Evolutionary conservation across 208 protist species (phyloP), one percentile per base, ranked within the genome.

Genomic region (Pavlovales sp.): DNA sequence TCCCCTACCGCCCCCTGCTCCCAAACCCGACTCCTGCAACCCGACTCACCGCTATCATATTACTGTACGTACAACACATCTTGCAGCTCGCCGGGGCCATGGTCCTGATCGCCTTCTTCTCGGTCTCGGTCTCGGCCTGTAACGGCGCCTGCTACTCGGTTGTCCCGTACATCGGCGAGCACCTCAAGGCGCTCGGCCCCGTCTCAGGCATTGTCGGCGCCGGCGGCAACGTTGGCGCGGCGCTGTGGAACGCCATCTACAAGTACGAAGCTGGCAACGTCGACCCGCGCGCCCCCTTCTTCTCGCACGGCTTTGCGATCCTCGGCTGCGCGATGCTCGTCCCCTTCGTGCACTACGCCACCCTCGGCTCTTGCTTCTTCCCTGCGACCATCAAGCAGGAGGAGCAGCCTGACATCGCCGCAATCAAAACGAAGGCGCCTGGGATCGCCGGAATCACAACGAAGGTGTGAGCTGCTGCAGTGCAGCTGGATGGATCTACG

Each of bases 201-300:
- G 77, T 81, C 22, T 18, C 39, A 1, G 77, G 77, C 77, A 81
- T 81, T 30, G 39, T 81, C 40, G 77, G 77, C 77, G 36, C 77
- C 0, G 82, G 82, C 7, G 82, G 82, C 46, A 86, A 86, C 82
- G 1, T 47, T 2, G 82, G 82, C 66, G 82, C 82, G 30, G 37
- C 77, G 14, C 4, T 42, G 36, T 42, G 5, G 2, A 0, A 1
- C 14, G 22, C 22, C 36, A 18, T 38, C 37, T 39, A 75, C 82
- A 42, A 32, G 22, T 0, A 7, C 11, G 7, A 7, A 28, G 40
- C 11, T 0, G 39, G 41, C 22, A 36, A 22, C 28, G 0, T 20
- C 37, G 82, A 86, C 66, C 32, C 30, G 34, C 42, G 82, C 57
- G 1, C 7, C 2, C 57, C 57, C 57, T 86, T 86, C 82, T 32